Base-by-base conservation (phyloP, 2,329 filamentous ascomycete species). In the Diplodia seriata region DNA sequence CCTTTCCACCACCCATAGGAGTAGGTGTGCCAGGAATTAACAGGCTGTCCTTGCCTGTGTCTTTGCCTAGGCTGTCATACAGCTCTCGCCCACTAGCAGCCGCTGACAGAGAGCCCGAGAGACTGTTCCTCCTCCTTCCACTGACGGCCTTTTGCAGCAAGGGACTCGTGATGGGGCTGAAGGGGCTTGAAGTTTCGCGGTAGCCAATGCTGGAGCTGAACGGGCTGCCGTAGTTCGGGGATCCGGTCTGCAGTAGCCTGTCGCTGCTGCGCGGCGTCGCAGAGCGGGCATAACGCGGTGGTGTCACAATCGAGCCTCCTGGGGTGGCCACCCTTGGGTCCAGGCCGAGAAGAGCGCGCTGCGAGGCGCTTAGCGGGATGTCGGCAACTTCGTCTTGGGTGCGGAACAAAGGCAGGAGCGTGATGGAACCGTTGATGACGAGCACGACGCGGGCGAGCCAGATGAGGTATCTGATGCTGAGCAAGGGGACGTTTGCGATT, bases 321-420 rank as follows among this genome's bases (percentile, higher is more conserved):
- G 90, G 86, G 2, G 82, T 80, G 2, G 85, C 84, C n/a, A 76
- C 68, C 68, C 85, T 87, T 2, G 92, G 90, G 49, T 90, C 86
- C 3, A 99, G 87, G 57, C 93, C 94, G 63, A 99, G 87, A 15
- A 97, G 86, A 71, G 89, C 86, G 70, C 94, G 91, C 82, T 98
- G 95, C 14, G 89, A 89, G n/a, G 92, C 90, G 0, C 94, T 97
- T 72, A 99, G 86, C 70, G 94, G 89, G 62, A 99, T 97, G 78
- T 99, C 95, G 78, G 89, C 84, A 70, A 97, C 86, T 70, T 93
- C 86, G 78, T 98, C 95, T 72, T 85, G 85, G 53, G 86, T 84
- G 70, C 89, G 87, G 74, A 93, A 80, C 14, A 97, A 85, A 2
- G 94, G 95, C 55, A 88, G 82, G 68, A 92, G 81, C 47, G 93